Evolutionary conservation across 208 protist species (phyloP).

Genomic region (Tritrichomonas musculus): DNA sequence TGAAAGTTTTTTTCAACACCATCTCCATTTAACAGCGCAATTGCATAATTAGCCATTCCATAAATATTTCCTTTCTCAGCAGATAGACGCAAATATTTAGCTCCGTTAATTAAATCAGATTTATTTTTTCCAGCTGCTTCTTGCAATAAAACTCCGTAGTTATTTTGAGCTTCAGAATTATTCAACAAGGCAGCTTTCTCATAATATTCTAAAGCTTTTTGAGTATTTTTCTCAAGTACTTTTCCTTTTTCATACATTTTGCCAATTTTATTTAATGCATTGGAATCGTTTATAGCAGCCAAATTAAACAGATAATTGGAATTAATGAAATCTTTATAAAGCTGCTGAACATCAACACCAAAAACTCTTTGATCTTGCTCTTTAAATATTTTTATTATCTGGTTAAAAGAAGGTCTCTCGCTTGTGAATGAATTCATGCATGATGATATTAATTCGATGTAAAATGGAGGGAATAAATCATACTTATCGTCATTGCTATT

Average conservation of each 20-base stretch:
- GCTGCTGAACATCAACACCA: no score
- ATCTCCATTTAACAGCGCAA: neutral
- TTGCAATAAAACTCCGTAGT: neutral
- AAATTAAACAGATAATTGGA: neutral
- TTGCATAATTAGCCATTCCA: neutral
- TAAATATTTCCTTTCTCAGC: neutral
- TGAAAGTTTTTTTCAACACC: neutral
- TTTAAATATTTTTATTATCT: neutral
- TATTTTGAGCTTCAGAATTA: neutral
- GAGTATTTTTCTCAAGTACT: neutral
- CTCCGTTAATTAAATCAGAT: no score
- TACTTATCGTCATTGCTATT: no score
- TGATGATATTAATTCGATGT: no score
- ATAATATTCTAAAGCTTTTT: neutral
- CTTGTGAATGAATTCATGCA: neutral
- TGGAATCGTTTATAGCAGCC: neutral
- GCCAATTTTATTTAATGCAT: neutral
- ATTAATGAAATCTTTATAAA: neutral
- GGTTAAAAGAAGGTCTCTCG: no score
- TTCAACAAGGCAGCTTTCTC: neutral
- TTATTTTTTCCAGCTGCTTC: neutral
- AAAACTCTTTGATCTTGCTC: no score
- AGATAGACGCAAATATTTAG: neutral
- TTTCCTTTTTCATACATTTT: neutral
- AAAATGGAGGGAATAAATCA: no score